Conservation (phyloP, 805 yeast species). For the Wickerhamiella alocasiicola region DNA sequence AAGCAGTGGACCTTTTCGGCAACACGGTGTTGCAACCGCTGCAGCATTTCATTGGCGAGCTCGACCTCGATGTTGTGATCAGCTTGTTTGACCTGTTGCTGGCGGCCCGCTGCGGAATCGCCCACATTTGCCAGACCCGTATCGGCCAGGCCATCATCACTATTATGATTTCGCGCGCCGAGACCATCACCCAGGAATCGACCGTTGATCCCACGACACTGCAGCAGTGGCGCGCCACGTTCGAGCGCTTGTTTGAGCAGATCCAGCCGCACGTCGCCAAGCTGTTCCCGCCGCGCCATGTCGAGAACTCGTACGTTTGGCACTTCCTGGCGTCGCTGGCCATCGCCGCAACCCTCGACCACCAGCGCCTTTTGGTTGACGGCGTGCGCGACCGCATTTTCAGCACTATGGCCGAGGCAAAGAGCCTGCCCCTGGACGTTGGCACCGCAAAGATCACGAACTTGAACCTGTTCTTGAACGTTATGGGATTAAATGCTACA, state of each 20-base stretch:
- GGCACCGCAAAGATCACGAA: conserved; percentile 54
- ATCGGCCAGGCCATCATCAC: conserved; percentile 80
- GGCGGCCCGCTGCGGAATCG: conserved; percentile 49
- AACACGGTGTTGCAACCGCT: conserved; percentile 70
- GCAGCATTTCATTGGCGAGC: conserved; percentile 72
- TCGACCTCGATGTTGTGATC: conserved; percentile 66
- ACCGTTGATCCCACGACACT: conserved; percentile 20
- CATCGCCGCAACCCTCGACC: conserved; percentile 77
- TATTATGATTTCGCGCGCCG: conserved; percentile 83
- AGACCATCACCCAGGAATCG: conserved; percentile 69
- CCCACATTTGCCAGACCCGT: conserved; percentile 43
- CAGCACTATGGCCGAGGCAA: conserved; percentile 69
- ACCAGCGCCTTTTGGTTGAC: conserved; percentile 82
- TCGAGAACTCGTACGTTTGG: conserved; percentile 82
- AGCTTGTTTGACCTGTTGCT: conserved; percentile 59
- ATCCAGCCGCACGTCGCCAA: conserved; percentile 65
- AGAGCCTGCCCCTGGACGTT: conserved; percentile 39
- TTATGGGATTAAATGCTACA: conserved; percentile 89
- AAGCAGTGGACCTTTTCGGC: conserved; percentile 65
- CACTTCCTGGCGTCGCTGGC: conserved; percentile 92
- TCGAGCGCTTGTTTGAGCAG: conserved; percentile 67
- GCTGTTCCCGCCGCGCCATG: conserved; percentile 61
- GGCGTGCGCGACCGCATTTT: conserved; percentile 89
- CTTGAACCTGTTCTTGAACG: conserved; percentile 84
- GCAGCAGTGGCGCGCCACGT: conserved; percentile 64